A percentile compares a stretch with the other conserved stretches of the same genome.
Evolutionary conservation across 2,329 filamentous ascomycete genomes (phyloP).

Genomic region (Pleurostoma richardsiae): DNA sequence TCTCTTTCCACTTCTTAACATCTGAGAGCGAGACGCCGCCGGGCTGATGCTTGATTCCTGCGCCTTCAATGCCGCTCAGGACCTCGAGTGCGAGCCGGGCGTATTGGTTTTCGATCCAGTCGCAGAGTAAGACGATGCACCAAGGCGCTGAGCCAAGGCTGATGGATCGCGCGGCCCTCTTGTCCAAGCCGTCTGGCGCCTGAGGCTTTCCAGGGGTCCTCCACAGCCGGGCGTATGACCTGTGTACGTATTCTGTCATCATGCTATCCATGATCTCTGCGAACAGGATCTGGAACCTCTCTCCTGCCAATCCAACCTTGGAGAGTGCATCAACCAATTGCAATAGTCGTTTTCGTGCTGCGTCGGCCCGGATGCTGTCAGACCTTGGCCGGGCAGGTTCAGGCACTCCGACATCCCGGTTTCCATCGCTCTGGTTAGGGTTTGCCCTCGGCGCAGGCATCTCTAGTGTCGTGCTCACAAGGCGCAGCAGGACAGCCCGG

Average conservation of each 20-base stretch:
- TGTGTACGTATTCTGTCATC: slow-evolving; percentile 58
- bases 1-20: slow-evolving; percentile 65
- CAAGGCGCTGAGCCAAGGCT: slow-evolving; percentile 36
- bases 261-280: slow-evolving; percentile 65
- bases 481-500: slow-evolving; percentile 45
- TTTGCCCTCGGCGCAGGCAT: slow-evolving; percentile 12
- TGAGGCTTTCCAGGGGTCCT: slow-evolving; percentile 17
- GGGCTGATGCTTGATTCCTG: slow-evolving; percentile 23
- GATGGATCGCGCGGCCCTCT: slow-evolving; percentile 11
- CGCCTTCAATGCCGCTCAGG: slow-evolving; percentile 37
- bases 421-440: slow-evolving; percentile 5
- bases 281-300: slow-evolving; percentile 65
- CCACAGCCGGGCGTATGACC: slow-evolving; percentile 62
- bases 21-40: slow-evolving; percentile 44
- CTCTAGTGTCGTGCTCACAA: slow-evolving; percentile 46
- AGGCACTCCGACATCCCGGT: neutral
- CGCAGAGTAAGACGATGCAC: slow-evolving; percentile 53
- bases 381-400: neutral
- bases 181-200: slow-evolving; percentile 4
- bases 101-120: slow-evolving; percentile 67
- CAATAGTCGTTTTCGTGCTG: slow-evolving; percentile 45
- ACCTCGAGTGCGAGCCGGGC: slow-evolving; percentile 60
- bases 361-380: slow-evolving; percentile 17
- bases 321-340: slow-evolving; percentile 54
- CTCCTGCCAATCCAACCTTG: slow-evolving; percentile 63